Conservation (phyloP, 192 early-diverging fungal genomes). For the Physocladia obscura region DNA sequence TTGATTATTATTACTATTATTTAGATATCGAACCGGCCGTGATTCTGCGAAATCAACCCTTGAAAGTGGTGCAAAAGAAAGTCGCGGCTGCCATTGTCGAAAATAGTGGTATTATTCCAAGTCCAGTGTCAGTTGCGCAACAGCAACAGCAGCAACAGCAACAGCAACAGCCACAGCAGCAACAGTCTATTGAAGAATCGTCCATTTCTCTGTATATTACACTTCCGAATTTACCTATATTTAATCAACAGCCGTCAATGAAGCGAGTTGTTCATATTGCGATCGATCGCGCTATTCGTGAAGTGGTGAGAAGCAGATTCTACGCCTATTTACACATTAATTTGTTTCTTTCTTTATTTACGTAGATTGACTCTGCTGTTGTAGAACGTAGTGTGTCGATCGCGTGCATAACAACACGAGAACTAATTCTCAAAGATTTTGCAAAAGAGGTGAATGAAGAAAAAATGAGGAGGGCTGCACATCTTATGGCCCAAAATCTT, state of each 20-base stretch:
- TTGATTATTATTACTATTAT: background rate
- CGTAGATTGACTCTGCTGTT: conserved; percentile 74
- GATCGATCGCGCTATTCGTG: conserved; percentile 85
- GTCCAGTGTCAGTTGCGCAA: conserved; percentile 4
- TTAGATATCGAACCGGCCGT: conserved; percentile 63
- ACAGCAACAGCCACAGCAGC: too few species aligned
- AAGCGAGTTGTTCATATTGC: conserved; percentile 86
- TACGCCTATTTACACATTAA: background rate
- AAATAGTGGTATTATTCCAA: conserved; percentile 17
- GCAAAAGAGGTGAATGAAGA: conserved; percentile 91
- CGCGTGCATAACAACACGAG: conserved; percentile 86
- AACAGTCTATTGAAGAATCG: conserved; percentile 7
- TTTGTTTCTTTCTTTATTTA: background rate
- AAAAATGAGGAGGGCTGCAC: conserved; percentile 89
- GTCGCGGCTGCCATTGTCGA: background rate
- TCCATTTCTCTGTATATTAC: conserved; percentile 16
- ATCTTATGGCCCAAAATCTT: conserved; percentile 91
- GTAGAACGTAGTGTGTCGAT: conserved; percentile 92
- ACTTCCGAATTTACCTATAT: conserved; percentile 68
- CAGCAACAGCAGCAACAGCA: too few species aligned
- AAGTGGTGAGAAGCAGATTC: conserved; percentile 45
- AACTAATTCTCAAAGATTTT: conserved; percentile 94
- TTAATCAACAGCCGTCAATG: conserved; percentile 78
- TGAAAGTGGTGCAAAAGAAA: conserved; percentile 14
- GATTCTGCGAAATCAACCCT: conserved; percentile 63